A percentile compares a stretch with the other conserved stretches of the same genome.
phyloP scores from a whole-genome alignment of 805 yeast genomes.

The Torulaspora microellipsoides region DNA sequence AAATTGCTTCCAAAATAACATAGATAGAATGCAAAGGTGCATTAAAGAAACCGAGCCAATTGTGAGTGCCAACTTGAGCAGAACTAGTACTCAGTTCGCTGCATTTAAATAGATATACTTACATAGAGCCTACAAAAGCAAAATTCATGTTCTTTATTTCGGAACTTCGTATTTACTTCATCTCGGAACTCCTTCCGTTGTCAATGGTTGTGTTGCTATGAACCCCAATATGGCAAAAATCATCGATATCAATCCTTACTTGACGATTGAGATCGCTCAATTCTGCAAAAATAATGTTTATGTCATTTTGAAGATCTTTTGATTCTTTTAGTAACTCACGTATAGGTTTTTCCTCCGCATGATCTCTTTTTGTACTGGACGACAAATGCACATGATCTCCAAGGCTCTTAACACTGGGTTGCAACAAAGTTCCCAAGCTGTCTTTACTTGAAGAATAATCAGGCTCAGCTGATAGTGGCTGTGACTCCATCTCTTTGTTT shows the following conservation, averaged over 20 bases:
- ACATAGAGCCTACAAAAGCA: background rate
- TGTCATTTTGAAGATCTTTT: slow-evolving; percentile 25
- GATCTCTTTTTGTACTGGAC: background rate
- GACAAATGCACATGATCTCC: background rate
- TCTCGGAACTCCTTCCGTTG: background rate
- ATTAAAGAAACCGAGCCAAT: slow-evolving; percentile 31
- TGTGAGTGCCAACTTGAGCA: slow-evolving; percentile 28
- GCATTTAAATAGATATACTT: slow-evolving; percentile 23
- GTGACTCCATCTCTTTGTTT: no score
- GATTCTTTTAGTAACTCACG: slow-evolving; percentile 11
- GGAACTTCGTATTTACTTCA: background rate
- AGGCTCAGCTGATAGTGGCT: no score
- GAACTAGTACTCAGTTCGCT: slow-evolving; percentile 33
- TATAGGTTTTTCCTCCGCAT: background rate
- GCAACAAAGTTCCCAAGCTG: background rate
- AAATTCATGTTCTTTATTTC: background rate
- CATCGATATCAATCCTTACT: slow-evolving; percentile 27
- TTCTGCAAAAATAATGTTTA: slow-evolving; percentile 17
- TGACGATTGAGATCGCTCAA: slow-evolving; percentile 22
- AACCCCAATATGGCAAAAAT: slow-evolving; percentile 27
- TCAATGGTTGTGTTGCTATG: slow-evolving; percentile 3
- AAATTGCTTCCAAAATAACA: slow-evolving; percentile 32
- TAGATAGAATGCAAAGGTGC: slow-evolving; percentile 22
- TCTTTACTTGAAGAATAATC: background rate
- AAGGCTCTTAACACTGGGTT: background rate